Conservation (phyloP, 768 basidiomycete species). For the Leccinellum rugosiceps region DNA sequence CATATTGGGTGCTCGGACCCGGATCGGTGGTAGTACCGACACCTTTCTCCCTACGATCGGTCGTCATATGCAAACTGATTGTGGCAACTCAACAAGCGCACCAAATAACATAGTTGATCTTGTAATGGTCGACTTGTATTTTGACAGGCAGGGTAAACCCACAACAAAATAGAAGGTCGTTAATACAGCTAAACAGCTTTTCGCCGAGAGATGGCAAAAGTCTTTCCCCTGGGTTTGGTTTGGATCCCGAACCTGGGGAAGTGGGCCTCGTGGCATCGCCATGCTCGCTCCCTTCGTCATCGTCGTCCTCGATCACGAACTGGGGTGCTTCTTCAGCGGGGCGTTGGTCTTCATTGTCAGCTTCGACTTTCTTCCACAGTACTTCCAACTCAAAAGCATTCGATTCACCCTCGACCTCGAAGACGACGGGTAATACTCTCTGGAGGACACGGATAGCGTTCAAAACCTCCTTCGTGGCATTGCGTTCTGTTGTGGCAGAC, state of each 20-base stretch:
- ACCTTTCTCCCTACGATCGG: conserved; percentile 78
- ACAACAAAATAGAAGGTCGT: conserved; percentile 90
- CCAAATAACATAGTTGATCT: conserved; percentile 89
- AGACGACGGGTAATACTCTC: conserved; percentile 86
- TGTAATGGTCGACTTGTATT: conserved; percentile 74
- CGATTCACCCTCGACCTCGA: conserved; percentile 72
- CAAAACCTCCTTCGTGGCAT: conserved; percentile 80
- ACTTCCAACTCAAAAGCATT: conserved; percentile 74
- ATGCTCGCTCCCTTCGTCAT: conserved; percentile 44
- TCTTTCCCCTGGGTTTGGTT: conserved; percentile 39
- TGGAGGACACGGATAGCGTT: conserved; percentile 92
- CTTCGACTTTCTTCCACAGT: conserved; percentile 72
- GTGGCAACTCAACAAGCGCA: conserved; percentile 35
- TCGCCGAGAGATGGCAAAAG: conserved; percentile 78
- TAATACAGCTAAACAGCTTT: conserved; percentile 69
- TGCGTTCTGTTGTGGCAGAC: conserved; percentile 50
- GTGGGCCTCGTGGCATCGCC: conserved; percentile 31
- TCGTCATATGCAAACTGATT: conserved; percentile 5
- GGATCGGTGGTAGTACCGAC: conserved; percentile 83
- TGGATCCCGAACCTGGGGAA: conserved; percentile 13
- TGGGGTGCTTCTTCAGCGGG: conserved; percentile 43
- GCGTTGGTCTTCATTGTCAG: conserved; percentile 34
- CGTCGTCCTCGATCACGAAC: conserved; percentile 90
- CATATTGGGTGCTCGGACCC: conserved; percentile 58
- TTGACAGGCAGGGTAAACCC: conserved; percentile 86